Evolutionary conservation across 2,329 filamentous ascomycete species (phyloP), one percentile per base, ranked within the genome.

Genomic region (Fusarium floridanum): DNA sequence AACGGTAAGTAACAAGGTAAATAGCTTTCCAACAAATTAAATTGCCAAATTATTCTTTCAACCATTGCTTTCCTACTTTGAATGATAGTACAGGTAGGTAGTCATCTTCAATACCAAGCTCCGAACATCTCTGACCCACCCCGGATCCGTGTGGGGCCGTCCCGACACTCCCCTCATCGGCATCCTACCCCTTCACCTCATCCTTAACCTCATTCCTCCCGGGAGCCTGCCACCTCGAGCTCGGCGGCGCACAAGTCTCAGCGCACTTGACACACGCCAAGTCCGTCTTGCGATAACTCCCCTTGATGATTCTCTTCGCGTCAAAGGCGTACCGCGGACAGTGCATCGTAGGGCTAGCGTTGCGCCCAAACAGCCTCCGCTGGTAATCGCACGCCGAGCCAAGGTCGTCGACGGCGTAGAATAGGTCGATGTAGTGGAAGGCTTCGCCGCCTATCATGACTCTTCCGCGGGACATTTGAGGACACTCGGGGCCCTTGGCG

Each of bases 341-440:
- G 4, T 63, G 67, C 73, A 75, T 77, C 55, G 77, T 78, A 1
- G 77, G 68, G 7, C 37, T 50, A 0, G 77, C 77, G 48, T 66
- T 57, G 22, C 77, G 76, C 17, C 77, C 77, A 29, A 71, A 75
- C n/a, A 78, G 66, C 27, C 77, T 75, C 16, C 77, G 75, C 66
- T 78, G 77, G 67, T 79, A 78, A 60, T 79, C 77, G 65, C 77
- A 79, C 9, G 77, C 77, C 16, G 77, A 75, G 24, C 77, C 77
- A 20, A 79, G 66, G 68, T 79, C 75, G 67, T 79, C 77, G 36
- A 79, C 67, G 32, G 77, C 71, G 75, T 70, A 76, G 60, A 74
- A 78, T 39, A 71, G 57, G 71, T 78, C 73, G 64, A 79, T 67
- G 66, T 68, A 68, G 75, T 79, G 77, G 64, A 78, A 78, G 61